Conservation (phyloP, 2,329 filamentous ascomycete genomes). For the Eutypa lata region DNA sequence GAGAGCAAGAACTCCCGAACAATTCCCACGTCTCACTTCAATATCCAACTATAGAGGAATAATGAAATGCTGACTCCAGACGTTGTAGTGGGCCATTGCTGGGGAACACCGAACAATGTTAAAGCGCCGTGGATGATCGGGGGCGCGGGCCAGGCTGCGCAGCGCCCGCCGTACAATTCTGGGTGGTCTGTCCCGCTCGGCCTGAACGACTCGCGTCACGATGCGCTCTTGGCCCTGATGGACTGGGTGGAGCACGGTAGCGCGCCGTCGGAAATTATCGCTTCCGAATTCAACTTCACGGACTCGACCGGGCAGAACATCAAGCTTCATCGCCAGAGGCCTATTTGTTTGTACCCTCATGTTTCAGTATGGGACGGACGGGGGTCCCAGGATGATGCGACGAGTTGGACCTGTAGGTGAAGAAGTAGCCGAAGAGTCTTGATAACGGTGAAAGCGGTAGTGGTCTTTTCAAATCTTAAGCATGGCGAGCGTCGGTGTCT, state of each 20-base stretch:
- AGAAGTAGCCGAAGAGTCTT: not conserved
- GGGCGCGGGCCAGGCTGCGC: constrained; percentile 22
- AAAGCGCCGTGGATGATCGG: constrained; percentile 30
- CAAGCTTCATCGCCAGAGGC: constrained; percentile 37
- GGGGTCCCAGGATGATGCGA: constrained; percentile 28
- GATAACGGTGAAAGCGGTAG: too few species aligned
- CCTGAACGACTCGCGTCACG: constrained; percentile 20
- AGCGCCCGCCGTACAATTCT: constrained; percentile 25
- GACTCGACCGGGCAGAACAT: constrained; percentile 15
- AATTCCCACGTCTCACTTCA: too few species aligned
- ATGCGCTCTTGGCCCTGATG: constrained; percentile 27
- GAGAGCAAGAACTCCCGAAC: too few species aligned
- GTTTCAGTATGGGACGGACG: constrained; percentile 29
- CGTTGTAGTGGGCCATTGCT: constrained; percentile 45
- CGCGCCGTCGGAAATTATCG: constrained; percentile 21
- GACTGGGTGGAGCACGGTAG: constrained; percentile 27
- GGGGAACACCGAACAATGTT: constrained; percentile 17
- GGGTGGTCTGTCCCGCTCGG: constrained; percentile 23
- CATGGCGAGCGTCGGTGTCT: too few species aligned
- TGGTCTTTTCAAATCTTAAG: too few species aligned
- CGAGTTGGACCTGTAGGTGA: constrained; percentile 30
- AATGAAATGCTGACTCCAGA: too few species aligned
- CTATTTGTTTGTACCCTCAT: constrained; percentile 35
- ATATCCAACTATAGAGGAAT: too few species aligned
- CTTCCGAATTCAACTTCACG: constrained; percentile 26